Conservation (phyloP, 2,329 filamentous ascomycete species). For the Neofusicoccum cordaticola region DNA sequence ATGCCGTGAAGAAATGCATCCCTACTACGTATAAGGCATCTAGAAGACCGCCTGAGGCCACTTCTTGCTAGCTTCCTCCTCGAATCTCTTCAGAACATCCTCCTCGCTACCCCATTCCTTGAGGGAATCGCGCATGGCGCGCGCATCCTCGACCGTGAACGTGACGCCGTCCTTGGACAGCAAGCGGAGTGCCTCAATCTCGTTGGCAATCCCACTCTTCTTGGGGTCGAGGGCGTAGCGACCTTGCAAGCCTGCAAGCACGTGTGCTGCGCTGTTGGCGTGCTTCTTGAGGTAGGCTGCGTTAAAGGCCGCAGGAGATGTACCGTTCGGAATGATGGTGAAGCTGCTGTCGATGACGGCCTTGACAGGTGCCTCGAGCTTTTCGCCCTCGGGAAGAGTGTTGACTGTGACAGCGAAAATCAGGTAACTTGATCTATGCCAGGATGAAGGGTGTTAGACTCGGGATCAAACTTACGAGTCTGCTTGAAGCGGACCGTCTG, state of each 20-base stretch:
- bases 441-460: neutral
- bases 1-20: neutral
- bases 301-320: constrained; percentile 63
- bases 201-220: constrained; percentile 42
- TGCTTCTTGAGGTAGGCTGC: constrained; percentile 63
- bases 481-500: constrained; percentile 69
- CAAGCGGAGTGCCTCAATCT: constrained; percentile 36
- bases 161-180: constrained; percentile 48
- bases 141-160: constrained; percentile 56
- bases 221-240: constrained; percentile 61
- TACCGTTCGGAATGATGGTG: constrained; percentile 54
- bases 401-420: constrained; percentile 23
- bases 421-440: constrained; percentile 37
- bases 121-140: constrained; percentile 52
- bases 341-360: constrained; percentile 71
- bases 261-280: constrained; percentile 59
- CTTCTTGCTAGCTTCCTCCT: constrained; percentile 35
- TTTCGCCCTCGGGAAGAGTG: constrained; percentile 50
- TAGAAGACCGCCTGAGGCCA: constrained; percentile 36
- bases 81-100: constrained; percentile 51
- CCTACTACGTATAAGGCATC: neutral
- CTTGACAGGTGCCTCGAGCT: constrained; percentile 56
- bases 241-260: constrained; percentile 62
- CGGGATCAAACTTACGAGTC: constrained; percentile 38
- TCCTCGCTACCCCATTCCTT: constrained; percentile 51